Conservation (phyloP, 2,329 filamentous ascomycete genomes). For the Fusarium foetens region DNA sequence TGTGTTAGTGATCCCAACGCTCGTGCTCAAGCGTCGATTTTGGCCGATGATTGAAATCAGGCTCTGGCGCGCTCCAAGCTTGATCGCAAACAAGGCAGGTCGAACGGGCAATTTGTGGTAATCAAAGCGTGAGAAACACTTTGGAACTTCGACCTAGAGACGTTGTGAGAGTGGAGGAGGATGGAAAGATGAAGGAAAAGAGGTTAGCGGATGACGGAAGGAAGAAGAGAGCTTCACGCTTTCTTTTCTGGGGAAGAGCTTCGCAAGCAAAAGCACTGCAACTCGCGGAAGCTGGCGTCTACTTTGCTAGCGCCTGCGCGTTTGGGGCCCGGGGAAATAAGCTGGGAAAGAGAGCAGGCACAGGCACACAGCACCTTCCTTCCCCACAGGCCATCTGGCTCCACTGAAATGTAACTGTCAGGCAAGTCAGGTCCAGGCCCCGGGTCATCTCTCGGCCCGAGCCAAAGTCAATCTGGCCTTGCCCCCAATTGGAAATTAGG, state of each 20-base stretch:
- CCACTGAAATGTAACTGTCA: conserved; percentile 12
- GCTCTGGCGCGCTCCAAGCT: conserved; percentile 9
- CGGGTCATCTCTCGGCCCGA: conserved; percentile 29
- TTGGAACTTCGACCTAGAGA: neutral
- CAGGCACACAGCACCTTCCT: neutral
- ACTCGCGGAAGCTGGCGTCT: conserved; percentile 32
- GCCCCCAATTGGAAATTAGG: conserved; percentile 32
- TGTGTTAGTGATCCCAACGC: neutral
- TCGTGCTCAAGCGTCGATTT: conserved; percentile 1
- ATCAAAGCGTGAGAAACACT: neutral
- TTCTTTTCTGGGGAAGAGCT: conserved; percentile 38
- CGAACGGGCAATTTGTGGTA: neutral
- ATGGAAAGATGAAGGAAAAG: neutral
- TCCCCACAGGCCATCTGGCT: conserved; percentile 10
- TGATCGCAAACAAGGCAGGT: conserved; percentile 7
- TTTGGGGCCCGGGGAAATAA: conserved; percentile 35
- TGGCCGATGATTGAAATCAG: conserved; percentile 12
- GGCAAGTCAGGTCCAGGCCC: neutral
- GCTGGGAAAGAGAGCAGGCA: conserved; percentile 28
- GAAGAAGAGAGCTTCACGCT: conserved; percentile 28
- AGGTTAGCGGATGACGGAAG: conserved; percentile 7
- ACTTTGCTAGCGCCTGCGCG: conserved; percentile 34
- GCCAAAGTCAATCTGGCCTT: conserved; percentile 23
- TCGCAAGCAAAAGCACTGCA: conserved; percentile 37
- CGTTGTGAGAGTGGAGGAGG: neutral